Base-by-base conservation (phyloP, 257 asterid species). In the Gynochthodes officinalis region DNA sequence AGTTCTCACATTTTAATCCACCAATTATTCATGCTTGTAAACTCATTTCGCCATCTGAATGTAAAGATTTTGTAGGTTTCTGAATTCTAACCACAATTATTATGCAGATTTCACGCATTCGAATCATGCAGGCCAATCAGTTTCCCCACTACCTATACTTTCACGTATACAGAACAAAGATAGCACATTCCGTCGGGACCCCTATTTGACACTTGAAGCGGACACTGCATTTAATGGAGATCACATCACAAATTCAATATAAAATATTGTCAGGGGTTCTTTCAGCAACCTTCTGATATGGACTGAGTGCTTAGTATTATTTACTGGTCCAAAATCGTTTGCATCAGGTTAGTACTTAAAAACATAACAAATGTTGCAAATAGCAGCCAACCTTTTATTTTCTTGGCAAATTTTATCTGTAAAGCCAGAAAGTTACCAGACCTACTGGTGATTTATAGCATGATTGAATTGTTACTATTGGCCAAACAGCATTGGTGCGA, bases 41-140 rank as follows among this genome's bases (percentile, higher is more conserved):
- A 49, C 63, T 49, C 57, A 61, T 61, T 72, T 72, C 63, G 40
- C 61, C 60, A 39, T 72, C 69, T 57, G 67, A 55, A 40, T 28
- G 14, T 13, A 23, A 13, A 10, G 0, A 69, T n/a, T n/a, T 71
- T 54, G 66, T 28, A 52, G 30, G 33, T 59, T 71, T 71, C 67
- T 18, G 25, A 37, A 8, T 71, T 71, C 43, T 18, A 25, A 37
- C 4, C n/a, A 52, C 55, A n/a, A 64, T 6, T 11, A 21, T 52
- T n/a, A 39, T 4, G 25, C 42, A 2, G 13, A 7, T 19, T 35
- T 49, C 58, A 8, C n/a, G n/a, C n/a, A n/a, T n/a, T n/a, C n/a
- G n/a, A n/a, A n/a, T n/a, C n/a, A 42, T 42, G 23, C 30, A 32
- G 27, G 5, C 67, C 5, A 5, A 4, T 12, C 12, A 10, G 49